Evolutionary conservation across 164 flowering plant species (phyloP), one percentile per base, ranked within the genome.

Genomic region (Magnolia officinalis): DNA sequence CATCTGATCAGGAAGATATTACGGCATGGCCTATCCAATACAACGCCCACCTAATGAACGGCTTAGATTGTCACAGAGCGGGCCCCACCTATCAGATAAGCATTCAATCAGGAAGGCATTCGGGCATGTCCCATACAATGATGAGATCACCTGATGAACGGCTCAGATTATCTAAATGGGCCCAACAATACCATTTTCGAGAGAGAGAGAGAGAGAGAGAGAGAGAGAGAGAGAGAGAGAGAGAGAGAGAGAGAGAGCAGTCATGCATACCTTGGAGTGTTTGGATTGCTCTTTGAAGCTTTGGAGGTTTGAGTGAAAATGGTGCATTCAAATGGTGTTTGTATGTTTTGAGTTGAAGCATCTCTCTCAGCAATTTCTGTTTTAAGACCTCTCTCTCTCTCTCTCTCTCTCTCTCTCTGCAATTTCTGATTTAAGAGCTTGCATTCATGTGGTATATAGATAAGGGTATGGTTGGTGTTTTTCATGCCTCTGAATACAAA

Each of bases 341-440:
- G 65, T 67, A 77, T 26, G 73, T 55, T 59, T 67, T 71, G n/a
- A 81, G 52, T 58, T 67, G 72, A 71, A 74, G 29, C 83, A 81
- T 81, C 61, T 55, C 61, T 55, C 61, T 52, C 59, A 26, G 2
- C 29, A 26, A 26, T 26, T 26, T 26, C 29, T 26, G 29, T 26
- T 26, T 26, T 26, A 26, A 26, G 29, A 26, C 29, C 9, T 52
- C 58, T 52, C 7, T 8, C 59, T 8, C 59, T 8, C 59, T 52
- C 7, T 52, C 14, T 52, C 58, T 52, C 58, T 14, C 59, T 14
- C 59, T 52, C 59, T 52, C 13, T 14, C 59, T 52, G 59, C 59
- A 8, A 9, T 52, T 14, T 37, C 45, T 37, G 45, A 6, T 37
- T 37, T 37, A 37, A 37, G 19, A 16, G 19, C 61, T 55, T 11